phyloP scores from a whole-genome alignment of 495 filamentous ascomycete species.

The Penicillium pulvis region DNA sequence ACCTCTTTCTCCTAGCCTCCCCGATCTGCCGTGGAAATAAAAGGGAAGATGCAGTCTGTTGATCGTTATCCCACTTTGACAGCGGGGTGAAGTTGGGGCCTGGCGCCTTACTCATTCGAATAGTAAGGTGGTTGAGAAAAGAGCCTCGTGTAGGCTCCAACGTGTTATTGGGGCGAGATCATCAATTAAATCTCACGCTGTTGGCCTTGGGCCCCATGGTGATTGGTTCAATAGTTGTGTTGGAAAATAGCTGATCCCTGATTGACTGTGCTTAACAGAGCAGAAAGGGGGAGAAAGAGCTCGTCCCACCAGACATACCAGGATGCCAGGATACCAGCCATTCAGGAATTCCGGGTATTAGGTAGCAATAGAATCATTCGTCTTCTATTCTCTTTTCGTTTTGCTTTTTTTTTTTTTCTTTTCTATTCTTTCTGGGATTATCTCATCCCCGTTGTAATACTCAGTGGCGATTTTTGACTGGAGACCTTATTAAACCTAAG shows the following conservation, averaged over 20 bases:
- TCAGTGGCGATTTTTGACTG: neutral
- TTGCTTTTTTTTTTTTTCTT: neutral
- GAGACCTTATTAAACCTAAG: neutral
- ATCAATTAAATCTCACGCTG: constrained; percentile 10
- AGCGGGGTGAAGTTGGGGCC: neutral
- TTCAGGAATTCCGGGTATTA: constrained; percentile 1
- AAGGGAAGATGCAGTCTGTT: neutral
- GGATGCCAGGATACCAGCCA: neutral
- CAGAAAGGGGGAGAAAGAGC: constrained; percentile 1
- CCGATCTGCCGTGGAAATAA: neutral
- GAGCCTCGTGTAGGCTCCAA: neutral
- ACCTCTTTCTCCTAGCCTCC: constrained; percentile 1
- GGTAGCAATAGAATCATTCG: neutral
- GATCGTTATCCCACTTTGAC: neutral
- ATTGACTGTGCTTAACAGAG: neutral
- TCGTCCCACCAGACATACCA: neutral
- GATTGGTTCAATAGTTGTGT: neutral
- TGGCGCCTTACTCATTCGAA: neutral
- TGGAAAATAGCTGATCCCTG: neutral
- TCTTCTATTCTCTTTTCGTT: neutral
- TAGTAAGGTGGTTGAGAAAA: neutral
- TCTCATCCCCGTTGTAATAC: neutral
- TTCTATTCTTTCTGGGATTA: neutral
- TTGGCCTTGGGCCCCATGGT: constrained; percentile 3
- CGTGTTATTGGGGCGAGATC: constrained; percentile 5